Base-by-base conservation (phyloP, 225 moss, liverwort and hornwort species). In the Physcomitrellopsis africana region DNA sequence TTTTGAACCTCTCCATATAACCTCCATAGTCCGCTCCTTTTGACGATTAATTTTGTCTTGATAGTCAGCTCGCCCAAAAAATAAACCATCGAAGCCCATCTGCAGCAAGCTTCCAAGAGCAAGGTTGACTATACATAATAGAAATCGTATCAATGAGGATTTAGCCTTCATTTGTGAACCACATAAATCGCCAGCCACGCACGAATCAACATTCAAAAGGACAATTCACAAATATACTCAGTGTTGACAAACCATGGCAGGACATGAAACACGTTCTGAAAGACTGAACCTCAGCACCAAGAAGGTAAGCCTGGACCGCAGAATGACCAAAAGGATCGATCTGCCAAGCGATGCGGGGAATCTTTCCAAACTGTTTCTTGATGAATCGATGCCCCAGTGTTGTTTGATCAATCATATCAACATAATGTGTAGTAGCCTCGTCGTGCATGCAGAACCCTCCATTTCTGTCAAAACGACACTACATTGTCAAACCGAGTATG, bases 291-390 rank as follows among this genome's bases (percentile, higher is more conserved):
- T 90, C 92, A 16, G 92, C 90, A 70, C 82, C 86, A 47, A 92
- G 90, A 48, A 92, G 88, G 79, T 90, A 90, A 26, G 82, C 92
- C 74, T 92, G 92, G 26, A 82, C 84, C 48, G 86, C 84, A 83
- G 92, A 92, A 81, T 92, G 90, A 54, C 92, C 92, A 69, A 92
- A 92, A 15, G 90, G 84, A 77, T 92, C 92, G n/a, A 92, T 82
- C 69, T 92, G 92, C 92, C 92, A 92, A 41, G 86, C 90, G 49
- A 89, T 76, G 41, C 88, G 74, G 22, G 92, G 92, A 75, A 68
- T 78, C 67, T 75, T 83, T 65, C 78, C 72, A 67, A 92, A 90
- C 51, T 88, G 86, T 17, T 86, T 56, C 75, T 86, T 90, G 74
- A 92, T 84, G 48, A 70, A 88, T 11, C 90, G 82, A 70, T 92